Base-by-base conservation (phyloP, 805 yeast species). In the Monosporozyma aquatica region DNA sequence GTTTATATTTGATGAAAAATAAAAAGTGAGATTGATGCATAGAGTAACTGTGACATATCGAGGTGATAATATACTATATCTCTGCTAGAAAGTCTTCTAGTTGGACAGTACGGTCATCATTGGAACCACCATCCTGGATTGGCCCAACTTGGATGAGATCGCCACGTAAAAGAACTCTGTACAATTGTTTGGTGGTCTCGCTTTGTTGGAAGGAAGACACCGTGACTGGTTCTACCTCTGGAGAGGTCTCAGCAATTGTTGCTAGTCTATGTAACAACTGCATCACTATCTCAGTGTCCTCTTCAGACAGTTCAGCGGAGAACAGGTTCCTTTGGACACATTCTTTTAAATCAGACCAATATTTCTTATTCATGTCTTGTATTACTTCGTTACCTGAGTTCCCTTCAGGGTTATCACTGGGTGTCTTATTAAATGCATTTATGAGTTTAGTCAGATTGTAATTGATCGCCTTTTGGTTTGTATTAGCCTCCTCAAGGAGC, bases 381-480 rank as follows among this genome's bases (percentile, higher is more conserved):
- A 32, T 11, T 4, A 32, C 35, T 20, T 32, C 35, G 11, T 32
- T 32, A 5, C 23, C 5, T 11, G 35, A 32, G 13, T 18, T 9
- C 9, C 7, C 35, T 18, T 10, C 18, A 11, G 23, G 2, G 6
- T 10, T 5, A 9, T n/a, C 8, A 18, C 4, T 18, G 13, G 23
- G 11, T 3, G 17, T 18, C n/a, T 10, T 18, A 14, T 38, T 45
- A 3, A 37, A 39, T 17, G 44, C 32, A 3, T 9, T 18, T 9
- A 49, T 28, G 17, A 56, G 28, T 4, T 44, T 34, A 4, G 26
- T 33, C 33, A 58, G 20, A 9, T 52, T 53, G n/a, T 43, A 18
- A 30, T 59, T 59, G 8, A 47, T 37, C 8, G 43, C 34, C 26
- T 43, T 43, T 39, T 57, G 61, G 17, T 48, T 38, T 32, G 35